phyloP scores from a whole-genome alignment of 2,329 filamentous ascomycete species.

The Clarireedia paspali region DNA sequence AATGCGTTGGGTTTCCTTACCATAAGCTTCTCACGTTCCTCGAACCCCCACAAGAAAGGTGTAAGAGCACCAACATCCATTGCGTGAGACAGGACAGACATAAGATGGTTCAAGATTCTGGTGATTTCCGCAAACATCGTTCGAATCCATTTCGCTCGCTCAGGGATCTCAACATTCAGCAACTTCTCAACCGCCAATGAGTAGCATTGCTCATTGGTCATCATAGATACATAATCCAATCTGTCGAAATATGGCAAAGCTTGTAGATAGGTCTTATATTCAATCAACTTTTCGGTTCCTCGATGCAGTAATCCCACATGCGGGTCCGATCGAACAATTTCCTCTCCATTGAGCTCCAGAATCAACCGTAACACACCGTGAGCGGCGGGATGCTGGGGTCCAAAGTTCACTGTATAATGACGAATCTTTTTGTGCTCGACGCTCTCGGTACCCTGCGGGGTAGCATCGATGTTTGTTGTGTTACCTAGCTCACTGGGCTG shows the following conservation, averaged over 20 bases:
- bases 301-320: constrained; percentile 95
- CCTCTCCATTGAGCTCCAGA: constrained; percentile 94
- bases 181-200: constrained; percentile 95
- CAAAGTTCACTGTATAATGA: constrained; percentile 99
- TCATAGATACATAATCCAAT: constrained; percentile 99
- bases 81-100: constrained; percentile 94
- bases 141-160: constrained; percentile 93
- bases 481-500: constrained; percentile 39
- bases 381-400: constrained; percentile 94
- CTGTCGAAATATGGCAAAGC: constrained; percentile 98
- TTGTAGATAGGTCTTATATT: constrained; percentile 99
- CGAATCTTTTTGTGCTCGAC: constrained; percentile 73
- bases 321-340: constrained; percentile 92
- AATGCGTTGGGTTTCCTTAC: constrained; percentile 43
- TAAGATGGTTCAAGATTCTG: constrained; percentile 89
- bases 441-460: constrained; percentile 34
- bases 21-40: constrained; percentile 99
- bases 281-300: constrained; percentile 98
- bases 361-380: constrained; percentile 97
- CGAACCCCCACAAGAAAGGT: constrained; percentile 98
- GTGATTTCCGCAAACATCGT: constrained; percentile 96
- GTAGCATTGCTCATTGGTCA: constrained; percentile 99
- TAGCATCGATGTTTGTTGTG: constrained; percentile 28
- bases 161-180: constrained; percentile 90
- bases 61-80: constrained; percentile 99